Evolutionary conservation across 345 rosid species (phyloP).

Genomic region (Mallotus nudiflorus): DNA sequence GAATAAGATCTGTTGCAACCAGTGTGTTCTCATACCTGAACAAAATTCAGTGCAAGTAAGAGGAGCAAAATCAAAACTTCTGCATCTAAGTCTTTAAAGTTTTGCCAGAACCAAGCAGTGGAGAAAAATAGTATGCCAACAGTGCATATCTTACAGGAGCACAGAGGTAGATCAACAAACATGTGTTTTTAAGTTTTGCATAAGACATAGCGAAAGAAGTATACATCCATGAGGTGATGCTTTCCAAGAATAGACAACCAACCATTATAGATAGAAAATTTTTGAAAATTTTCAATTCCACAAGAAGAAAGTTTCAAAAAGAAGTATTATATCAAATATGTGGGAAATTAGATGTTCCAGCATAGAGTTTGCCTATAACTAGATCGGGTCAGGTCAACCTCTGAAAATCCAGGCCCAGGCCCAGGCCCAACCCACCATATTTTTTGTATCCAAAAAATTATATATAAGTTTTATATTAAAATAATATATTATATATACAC

Average conservation of each 20-base stretch:
- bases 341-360: neutral
- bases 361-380: neutral
- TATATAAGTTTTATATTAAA: no score
- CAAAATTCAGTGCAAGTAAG: neutral
- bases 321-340: neutral
- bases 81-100: neutral
- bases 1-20: constrained; percentile 80
- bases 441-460: neutral
- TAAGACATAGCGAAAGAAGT: neutral
- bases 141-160: neutral
- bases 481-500: no score
- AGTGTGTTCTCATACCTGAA: constrained; percentile 81
- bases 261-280: neutral
- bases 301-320: neutral
- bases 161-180: neutral
- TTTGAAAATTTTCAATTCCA: no score
- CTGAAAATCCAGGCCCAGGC: no score
- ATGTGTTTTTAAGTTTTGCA: neutral
- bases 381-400: no score
- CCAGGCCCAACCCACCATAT: neutral
- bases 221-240: neutral
- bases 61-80: constrained; percentile 3
- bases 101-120: neutral
- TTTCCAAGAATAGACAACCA: neutral
- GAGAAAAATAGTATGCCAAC: neutral